Conservation (phyloP, 176 grass and related monocot genomes). For the Cocos nucifera region DNA sequence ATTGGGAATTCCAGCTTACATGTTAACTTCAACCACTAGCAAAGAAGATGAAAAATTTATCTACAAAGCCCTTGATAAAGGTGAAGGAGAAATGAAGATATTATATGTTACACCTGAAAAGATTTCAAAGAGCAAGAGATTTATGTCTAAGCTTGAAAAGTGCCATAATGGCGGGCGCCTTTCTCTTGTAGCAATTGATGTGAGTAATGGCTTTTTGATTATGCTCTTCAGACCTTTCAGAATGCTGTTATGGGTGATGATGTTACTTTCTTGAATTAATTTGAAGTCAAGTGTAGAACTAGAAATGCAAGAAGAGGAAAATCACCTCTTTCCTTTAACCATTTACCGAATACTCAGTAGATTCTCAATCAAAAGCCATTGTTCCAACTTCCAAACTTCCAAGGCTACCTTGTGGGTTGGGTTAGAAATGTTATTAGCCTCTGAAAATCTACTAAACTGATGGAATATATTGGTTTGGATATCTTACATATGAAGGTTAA, state of each 20-base stretch:
- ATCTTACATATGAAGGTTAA: too few species aligned
- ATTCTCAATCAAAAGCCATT: too few species aligned
- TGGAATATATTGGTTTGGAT: too few species aligned
- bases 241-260: neutral
- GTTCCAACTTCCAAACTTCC: too few species aligned
- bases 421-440: too few species aligned
- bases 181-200: constrained; percentile 88
- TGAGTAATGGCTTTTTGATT: constrained; percentile 36
- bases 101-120: constrained; percentile 98
- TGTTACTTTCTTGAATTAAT: neutral
- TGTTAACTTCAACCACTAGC: constrained; percentile 77
- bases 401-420: too few species aligned
- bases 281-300: too few species aligned
- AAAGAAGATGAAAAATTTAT: constrained; percentile 83
- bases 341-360: too few species aligned
- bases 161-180: constrained; percentile 78
- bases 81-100: constrained; percentile 73
- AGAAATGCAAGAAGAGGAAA: too few species aligned
- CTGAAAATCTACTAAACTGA: too few species aligned
- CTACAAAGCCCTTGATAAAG: constrained; percentile 83
- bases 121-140: constrained; percentile 95
- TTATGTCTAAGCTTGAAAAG: constrained; percentile 97
- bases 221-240: neutral
- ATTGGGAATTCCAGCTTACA: constrained; percentile 75
- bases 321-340: too few species aligned